Percentiles rank a stretch among this genome's conserved stretches.
Conservation (phyloP, 352 stramenopile genomes). For the Globisporangium orthogonon region DNA sequence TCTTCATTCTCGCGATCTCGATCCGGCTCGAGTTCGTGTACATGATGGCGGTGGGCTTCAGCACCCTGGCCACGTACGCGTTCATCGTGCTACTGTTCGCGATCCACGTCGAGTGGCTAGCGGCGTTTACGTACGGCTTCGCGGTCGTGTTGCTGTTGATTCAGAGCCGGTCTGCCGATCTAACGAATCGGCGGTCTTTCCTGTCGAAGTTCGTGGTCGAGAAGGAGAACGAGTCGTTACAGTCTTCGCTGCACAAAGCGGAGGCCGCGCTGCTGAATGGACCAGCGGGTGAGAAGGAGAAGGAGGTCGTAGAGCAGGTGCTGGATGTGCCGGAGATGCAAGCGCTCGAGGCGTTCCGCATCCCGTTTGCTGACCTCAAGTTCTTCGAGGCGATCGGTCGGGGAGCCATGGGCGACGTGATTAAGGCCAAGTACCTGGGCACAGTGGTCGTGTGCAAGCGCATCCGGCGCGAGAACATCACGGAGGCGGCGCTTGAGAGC, state of each 20-base stretch:
- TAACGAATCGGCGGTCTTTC: slow-evolving; percentile 76
- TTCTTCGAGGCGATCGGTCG: slow-evolving; percentile 75
- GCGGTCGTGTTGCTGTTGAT: slow-evolving; percentile 68
- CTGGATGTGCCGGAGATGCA: slow-evolving; percentile 67
- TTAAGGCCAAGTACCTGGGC: slow-evolving; percentile 85
- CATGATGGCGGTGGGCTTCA: slow-evolving; percentile 63
- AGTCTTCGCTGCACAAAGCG: slow-evolving; percentile 72
- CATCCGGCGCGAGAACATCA: slow-evolving; percentile 82
- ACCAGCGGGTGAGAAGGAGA: slow-evolving; percentile 61
- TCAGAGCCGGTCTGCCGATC: slow-evolving; percentile 71
- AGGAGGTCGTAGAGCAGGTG: slow-evolving; percentile 57
- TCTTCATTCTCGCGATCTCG: slow-evolving; percentile 77
- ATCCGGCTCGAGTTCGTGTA: slow-evolving; percentile 88
- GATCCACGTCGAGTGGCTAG: slow-evolving; percentile 63
- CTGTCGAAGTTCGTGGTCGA: slow-evolving; percentile 79
- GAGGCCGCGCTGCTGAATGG: slow-evolving; percentile 82
- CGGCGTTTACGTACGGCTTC: slow-evolving; percentile 52
- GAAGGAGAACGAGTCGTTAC: slow-evolving; percentile 80
- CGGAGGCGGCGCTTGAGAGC: slow-evolving; percentile 51
- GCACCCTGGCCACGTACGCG: slow-evolving; percentile 47
- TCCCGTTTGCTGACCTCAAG: slow-evolving; percentile 77
- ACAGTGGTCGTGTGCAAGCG: slow-evolving; percentile 86
- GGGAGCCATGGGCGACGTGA: slow-evolving; percentile 83
- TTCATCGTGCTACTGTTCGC: slow-evolving; percentile 46
- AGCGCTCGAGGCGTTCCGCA: slow-evolving; percentile 75